Evolutionary conservation across 2,329 filamentous ascomycete genomes (phyloP), one percentile per base, ranked within the genome.

Genomic region (Penicillium sp.): DNA sequence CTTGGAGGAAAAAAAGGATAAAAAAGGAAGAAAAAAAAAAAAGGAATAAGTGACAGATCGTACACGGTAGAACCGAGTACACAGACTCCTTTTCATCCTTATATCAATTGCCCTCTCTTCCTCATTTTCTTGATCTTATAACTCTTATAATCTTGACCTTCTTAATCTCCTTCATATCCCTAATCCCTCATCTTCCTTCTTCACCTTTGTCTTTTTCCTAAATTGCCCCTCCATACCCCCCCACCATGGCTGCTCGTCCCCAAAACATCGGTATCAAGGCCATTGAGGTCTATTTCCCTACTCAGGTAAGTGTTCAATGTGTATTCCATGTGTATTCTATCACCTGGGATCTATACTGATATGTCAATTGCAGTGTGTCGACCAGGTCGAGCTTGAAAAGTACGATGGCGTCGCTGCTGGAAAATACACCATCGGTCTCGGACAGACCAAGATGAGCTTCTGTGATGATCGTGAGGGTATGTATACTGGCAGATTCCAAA

Each of bases 211-310:
- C 22, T 28, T 34, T 34, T 32, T 8, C 34, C 45, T n/a, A 39
- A 40, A 34, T 35, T 50, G 19, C 48, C 48, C 49, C 43, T 52
- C 45, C 44, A 47, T 50, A 43, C n/a, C 42, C 60, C 60, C 54
- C 57, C 61, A 72, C 57, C 59, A 90, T 89, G 85, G 79, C 85
- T 67, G 70, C 83, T 61, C 84, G 85, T 73, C 85, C 87, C 58
- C 82, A 89, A 72, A 91, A 91, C 75, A 84, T 93, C 72, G 87
- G 87, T 79, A 89, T 93, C 70, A 91, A 93, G 77, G 87, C 86
- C 84, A 87, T 93, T 72, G 87, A 93, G 71, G 81, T 93, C 68
- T 93, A 93, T 73, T 87, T 88, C 68, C 87, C 87, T 58, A 86
- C 79, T 71, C 87, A 91, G 82, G 87, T 91, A 73, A 57, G 82